Conservation (phyloP, 441 rosid species). For the Omphalea diandra region DNA sequence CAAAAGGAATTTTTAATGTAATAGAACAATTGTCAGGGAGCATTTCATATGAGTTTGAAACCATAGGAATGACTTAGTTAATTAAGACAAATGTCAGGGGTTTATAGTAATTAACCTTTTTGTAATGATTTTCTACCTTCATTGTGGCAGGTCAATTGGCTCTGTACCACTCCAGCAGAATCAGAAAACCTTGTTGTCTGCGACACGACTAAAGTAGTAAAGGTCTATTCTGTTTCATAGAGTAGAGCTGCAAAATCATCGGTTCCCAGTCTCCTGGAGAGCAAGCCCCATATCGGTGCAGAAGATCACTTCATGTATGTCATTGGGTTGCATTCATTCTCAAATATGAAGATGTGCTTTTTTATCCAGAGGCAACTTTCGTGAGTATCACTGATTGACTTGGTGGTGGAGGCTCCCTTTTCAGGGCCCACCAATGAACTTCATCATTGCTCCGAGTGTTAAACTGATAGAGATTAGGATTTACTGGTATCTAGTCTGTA, state of each 20-base stretch:
- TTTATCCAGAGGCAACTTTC: conserved; percentile 4
- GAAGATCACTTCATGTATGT: not conserved
- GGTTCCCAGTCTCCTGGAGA: not conserved
- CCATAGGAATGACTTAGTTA: no score
- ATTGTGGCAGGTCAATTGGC: conserved; percentile 81
- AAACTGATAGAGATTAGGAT: not conserved
- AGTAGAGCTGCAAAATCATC: conserved; percentile 7
- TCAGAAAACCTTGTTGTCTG: conserved; percentile 86
- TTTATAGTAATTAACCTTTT: no score
- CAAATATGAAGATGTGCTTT: not conserved
- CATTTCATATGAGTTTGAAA: no score
- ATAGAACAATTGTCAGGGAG: no score
- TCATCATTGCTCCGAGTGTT: not conserved
- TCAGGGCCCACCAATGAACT: not conserved
- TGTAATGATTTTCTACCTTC: not conserved
- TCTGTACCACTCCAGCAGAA: conserved; percentile 67
- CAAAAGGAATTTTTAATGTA: no score
- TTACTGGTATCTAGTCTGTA: not conserved
- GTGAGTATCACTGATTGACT: not conserved
- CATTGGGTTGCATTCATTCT: not conserved
- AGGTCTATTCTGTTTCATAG: conserved; percentile 59
- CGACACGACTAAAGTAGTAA: conserved; percentile 84
- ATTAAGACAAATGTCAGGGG: no score
- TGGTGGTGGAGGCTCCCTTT: not conserved
- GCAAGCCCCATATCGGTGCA: not conserved